Base-by-base conservation (phyloP, 495 filamentous ascomycete species). In the Penicillium argentinense region DNA sequence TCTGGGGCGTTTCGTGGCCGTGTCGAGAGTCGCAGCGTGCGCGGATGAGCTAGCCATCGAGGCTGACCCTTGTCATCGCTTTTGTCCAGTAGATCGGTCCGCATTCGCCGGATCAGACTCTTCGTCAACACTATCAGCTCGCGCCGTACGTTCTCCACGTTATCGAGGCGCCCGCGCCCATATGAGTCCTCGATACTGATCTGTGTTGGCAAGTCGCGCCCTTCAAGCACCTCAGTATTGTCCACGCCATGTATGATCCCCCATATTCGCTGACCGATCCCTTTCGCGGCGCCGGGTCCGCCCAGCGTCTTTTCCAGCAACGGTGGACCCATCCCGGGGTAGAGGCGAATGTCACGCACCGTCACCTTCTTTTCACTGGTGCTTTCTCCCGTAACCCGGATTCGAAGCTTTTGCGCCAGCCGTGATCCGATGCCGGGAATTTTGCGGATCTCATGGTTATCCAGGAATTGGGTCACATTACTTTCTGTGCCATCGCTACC, bases 151-250 rank as follows among this genome's bases (percentile, higher is more conserved):
- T 83, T 75, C 2, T 79, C 63, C 32, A 85, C 49, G 0, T 73
- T 79, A 51, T 83, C 77, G 1, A 96, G 71, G 1, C 80, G 79
- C 37, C 75, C 73, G 58, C 83, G 78, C 42, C 75, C 73, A 60
- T 93, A 97, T 4, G 88, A 88, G 62, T 97, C 89, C 60, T 97
- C 92, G 49, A 97, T 95, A 64, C 88, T 91, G 62, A 97, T 96
- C 63, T 96, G 91, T 9, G 81, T 82, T 1, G 92, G 92, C 11
- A 95, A 64, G 28, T 81, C 81, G 53, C 81, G 78, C 2, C 84
- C 86, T 49, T 83, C 76, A 14, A 78, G 75, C 13, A 97, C 89
- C 30, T 86, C 82, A 6, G 77, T 71, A 43, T 69, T 66, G 45
- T 78, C 77, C 39, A 75, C 68, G 25, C 73, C 69, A 83, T 96